These are phyloP conservation scores for Podaxis mareebaensis DNA, from an alignment of 768 basidiomycete genomes.

Conservation along the genomic window DNA sequence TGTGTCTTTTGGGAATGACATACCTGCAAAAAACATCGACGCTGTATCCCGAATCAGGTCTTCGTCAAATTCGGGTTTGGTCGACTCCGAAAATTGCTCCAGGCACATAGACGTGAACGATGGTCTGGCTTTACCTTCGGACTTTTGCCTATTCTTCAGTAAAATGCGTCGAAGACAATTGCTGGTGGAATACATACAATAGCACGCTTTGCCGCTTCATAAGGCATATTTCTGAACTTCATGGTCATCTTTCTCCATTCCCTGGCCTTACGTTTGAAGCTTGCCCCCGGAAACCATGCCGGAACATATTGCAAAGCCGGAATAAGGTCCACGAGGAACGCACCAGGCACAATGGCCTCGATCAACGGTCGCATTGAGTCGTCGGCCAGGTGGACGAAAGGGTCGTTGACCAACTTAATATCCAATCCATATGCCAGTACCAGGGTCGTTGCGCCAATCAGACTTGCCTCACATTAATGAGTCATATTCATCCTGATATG, in stretches of 20 bases:
- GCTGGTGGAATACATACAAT: slow-evolving; percentile 6
- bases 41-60: slow-evolving; percentile 21
- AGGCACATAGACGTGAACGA: slow-evolving; percentile 22
- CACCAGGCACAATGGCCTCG: slow-evolving; percentile 26
- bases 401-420: slow-evolving; percentile 30
- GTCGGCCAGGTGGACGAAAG: slow-evolving; percentile 29
- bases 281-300: slow-evolving; percentile 46
- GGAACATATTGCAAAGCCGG: slow-evolving; percentile 41
- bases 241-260: slow-evolving; percentile 32
- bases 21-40: slow-evolving; percentile 21
- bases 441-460: slow-evolving; percentile 29
- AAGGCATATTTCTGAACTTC: slow-evolving; percentile 38
- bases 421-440: slow-evolving; percentile 33
- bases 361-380: slow-evolving; percentile 21
- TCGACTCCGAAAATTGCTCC: slow-evolving; percentile 15
- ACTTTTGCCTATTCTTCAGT: neutral
- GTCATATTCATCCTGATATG: neutral
- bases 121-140: slow-evolving; percentile 17
- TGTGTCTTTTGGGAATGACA: neutral
- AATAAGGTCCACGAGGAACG: slow-evolving; percentile 31
- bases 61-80: slow-evolving; percentile 13
- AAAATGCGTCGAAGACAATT: neutral
- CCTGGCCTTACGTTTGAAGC: slow-evolving; percentile 42
- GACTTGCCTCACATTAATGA: slow-evolving; percentile 16
- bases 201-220: slow-evolving; percentile 14